Base-by-base conservation (phyloP, 2,329 filamentous ascomycete genomes). In the Aureobasidium zeae region DNA sequence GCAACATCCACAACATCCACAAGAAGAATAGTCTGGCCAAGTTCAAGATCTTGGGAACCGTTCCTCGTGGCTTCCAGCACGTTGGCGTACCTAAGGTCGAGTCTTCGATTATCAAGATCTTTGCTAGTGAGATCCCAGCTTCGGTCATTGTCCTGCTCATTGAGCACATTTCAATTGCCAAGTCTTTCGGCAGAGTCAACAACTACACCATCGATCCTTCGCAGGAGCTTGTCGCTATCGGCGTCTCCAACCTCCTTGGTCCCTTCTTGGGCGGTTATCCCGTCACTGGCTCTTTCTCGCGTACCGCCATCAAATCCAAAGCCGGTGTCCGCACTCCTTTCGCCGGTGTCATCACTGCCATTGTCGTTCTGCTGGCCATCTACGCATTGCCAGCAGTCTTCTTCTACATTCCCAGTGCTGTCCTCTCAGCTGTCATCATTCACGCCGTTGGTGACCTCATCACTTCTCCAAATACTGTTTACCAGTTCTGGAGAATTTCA, bases 261-360 rank as follows among this genome's bases (percentile, higher is more conserved):
- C 87, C 91, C 2, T 94, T 96, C 67, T 72, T 96, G 2, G 91
- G 89, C 38, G 91, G 74, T 2, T 98, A 94, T 57, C 86, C 89
- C 11, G 84, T 86, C 0, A 98, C 89, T 2, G 91, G 91, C 1
- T 96, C 91, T 2, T 96, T 96, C 71, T 94, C 86, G 25, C 80
- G 91, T 49, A 96, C 91, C 20, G 89, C 91, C 42, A 95, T 96
- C 66, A 94, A 95, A 64, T 91, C 89, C 4, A 96, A 96, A 65
- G 88, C 91, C 37, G 91, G 91, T 56, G 89, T 95, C 3, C 79
- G 86, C 17, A 95, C 88, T 0, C 89, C 89, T 1, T 79, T 94
- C 44, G 87, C 86, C 12, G 89, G 91, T 65, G 74, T 94, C 30
- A 84, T 96, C 51, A 95, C 88, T 6, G 88, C 84, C 0, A 43